Conservation (phyloP, 2,329 filamentous ascomycete genomes). For the Fusarium odoratissimum region DNA sequence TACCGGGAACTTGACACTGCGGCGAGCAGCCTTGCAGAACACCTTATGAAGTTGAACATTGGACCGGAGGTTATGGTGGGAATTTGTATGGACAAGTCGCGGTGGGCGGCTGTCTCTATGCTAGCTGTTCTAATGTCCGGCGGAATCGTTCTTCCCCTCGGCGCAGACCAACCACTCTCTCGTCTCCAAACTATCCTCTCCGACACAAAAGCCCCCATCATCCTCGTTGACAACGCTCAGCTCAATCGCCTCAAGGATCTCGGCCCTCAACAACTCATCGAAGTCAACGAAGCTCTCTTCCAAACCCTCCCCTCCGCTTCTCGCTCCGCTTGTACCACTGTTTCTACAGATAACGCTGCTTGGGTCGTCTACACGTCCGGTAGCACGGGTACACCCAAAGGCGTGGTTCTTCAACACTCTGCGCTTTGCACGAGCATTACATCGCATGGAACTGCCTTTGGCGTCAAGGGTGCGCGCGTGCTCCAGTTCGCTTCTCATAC, state of each 20-base stretch:
- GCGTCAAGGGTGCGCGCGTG: background rate
- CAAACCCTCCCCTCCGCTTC: background rate
- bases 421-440: background rate
- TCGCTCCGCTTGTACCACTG: background rate
- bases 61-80: background rate
- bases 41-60: background rate
- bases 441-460: background rate
- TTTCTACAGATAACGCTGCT: background rate
- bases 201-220: background rate
- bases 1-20: background rate
- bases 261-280: background rate
- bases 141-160: background rate
- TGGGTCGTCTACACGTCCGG: conserved; percentile 11
- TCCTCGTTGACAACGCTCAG: background rate
- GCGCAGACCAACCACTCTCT: background rate
- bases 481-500: background rate
- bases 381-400: background rate
- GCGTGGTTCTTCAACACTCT: background rate
- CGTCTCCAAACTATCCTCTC: background rate
- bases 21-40: background rate
- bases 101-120: background rate
- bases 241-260: background rate
- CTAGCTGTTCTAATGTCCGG: background rate
- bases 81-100: conserved; percentile 10
- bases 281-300: background rate